A percentile compares a stretch with the other conserved stretches of the same genome.
These are phyloP conservation scores for Mitragyna speciosa DNA, from an alignment of 257 asterid species.

Conservation along the genomic window DNA sequence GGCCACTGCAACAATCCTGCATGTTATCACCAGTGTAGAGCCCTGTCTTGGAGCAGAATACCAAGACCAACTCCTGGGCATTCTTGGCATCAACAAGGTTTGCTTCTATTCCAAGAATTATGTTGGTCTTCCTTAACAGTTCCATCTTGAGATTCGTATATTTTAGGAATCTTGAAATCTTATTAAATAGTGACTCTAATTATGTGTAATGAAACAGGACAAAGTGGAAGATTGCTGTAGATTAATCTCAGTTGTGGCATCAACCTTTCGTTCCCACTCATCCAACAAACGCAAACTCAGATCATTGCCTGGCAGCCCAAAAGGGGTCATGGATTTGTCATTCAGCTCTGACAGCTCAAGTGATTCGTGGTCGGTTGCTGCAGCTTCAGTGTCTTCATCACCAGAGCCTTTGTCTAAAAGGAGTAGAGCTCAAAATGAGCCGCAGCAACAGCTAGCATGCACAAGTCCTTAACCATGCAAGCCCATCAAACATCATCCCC, in stretches of 20 bases:
- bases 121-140: neutral
- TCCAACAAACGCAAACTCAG: conserved; percentile 56
- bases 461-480: conserved; percentile 3
- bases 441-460: neutral
- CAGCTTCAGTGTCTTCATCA: conserved; percentile 58
- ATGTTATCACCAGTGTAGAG: conserved; percentile 50
- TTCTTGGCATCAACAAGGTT: conserved; percentile 79
- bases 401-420: conserved; percentile 69
- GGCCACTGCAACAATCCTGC: conserved; percentile 82
- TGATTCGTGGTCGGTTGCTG: conserved; percentile 47
- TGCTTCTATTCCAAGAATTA: neutral
- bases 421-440: conserved; percentile 26
- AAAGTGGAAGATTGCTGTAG: conserved; percentile 62
- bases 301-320: conserved; percentile 64
- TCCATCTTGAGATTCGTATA: neutral
- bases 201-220: conserved; percentile 41
- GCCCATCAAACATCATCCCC: conserved; percentile 3
- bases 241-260: conserved; percentile 52
- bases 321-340: conserved; percentile 62
- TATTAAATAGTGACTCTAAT: neutral
- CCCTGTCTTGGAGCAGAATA: conserved; percentile 53
- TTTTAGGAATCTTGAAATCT: neutral
- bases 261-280: conserved; percentile 31
- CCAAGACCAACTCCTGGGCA: conserved; percentile 53
- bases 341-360: conserved; percentile 53